A percentile compares a stretch with the other conserved stretches of the same genome.
These are phyloP conservation scores for Aureobasidium lini DNA, from an alignment of 2,329 filamentous ascomycete genomes.

Conservation along the genomic window DNA sequence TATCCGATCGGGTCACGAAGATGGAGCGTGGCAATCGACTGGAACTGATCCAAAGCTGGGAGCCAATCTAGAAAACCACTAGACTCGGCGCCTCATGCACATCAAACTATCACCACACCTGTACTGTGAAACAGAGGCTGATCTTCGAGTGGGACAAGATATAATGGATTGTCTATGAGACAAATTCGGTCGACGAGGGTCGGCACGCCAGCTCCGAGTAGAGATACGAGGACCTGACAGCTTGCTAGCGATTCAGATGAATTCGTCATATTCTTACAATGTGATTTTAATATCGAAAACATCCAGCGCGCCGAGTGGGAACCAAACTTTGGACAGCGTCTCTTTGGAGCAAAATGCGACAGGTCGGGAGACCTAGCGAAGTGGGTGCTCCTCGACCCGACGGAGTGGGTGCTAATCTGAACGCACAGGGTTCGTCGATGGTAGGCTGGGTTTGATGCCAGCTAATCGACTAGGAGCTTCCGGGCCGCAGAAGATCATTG, in stretches of 20 bases:
- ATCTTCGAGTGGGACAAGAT: slow-evolving; percentile 10
- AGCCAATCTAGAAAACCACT: slow-evolving; percentile 14
- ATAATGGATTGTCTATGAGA: slow-evolving; percentile 2
- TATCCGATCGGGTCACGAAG: slow-evolving; percentile 14
- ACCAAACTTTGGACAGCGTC: slow-evolving; percentile 3
- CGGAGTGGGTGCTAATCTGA: slow-evolving; percentile 1
- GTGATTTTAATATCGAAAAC: background rate
- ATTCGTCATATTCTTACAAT: background rate
- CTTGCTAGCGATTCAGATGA: background rate
- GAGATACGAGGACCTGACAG: background rate
- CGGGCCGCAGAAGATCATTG: slow-evolving; percentile 14
- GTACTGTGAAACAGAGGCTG: slow-evolving; percentile 15
- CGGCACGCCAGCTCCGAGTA: background rate
- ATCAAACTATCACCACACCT: slow-evolving; percentile 14
- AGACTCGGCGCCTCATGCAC: slow-evolving; percentile 17
- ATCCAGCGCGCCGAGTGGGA: slow-evolving; percentile 3
- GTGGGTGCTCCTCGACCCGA: slow-evolving; percentile 10
- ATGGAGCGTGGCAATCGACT: slow-evolving; percentile 13
- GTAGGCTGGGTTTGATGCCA: slow-evolving; percentile 12
- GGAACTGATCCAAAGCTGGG: slow-evolving; percentile 10
- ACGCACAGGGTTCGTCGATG: slow-evolving; percentile 13
- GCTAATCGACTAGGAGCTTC: slow-evolving; percentile 10
- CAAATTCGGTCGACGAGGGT: background rate
- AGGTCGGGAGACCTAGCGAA: slow-evolving; percentile 1
- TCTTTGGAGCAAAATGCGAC: slow-evolving; percentile 9